Conservation (phyloP, 208 protist species). For the Phytomonas francai region DNA sequence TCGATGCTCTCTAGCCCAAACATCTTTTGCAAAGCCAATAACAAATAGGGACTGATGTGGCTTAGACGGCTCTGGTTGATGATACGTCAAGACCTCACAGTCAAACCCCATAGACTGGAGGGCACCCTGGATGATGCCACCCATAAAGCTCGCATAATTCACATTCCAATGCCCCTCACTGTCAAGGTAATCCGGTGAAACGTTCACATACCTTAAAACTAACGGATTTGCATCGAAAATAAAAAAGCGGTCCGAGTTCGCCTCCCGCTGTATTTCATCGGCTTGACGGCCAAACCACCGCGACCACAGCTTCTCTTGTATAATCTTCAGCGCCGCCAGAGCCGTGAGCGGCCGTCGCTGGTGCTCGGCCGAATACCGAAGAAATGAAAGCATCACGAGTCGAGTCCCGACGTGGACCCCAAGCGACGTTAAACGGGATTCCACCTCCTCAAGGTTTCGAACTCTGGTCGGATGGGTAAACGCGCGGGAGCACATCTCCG, state of each 20-base stretch:
- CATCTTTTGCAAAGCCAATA: slow-evolving; percentile 67
- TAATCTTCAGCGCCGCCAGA: slow-evolving; percentile 48
- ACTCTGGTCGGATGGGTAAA: slow-evolving; percentile 71
- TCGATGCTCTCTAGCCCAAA: slow-evolving; percentile 69
- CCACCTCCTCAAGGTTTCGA: slow-evolving; percentile 67
- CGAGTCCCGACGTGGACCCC: slow-evolving; percentile 59
- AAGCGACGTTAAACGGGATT: slow-evolving; percentile 59
- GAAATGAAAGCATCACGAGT: slow-evolving; percentile 56
- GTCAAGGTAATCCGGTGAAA: slow-evolving; percentile 74
- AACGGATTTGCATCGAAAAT: slow-evolving; percentile 72
- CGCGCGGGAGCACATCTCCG: slow-evolving; percentile 70
- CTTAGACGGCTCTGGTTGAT: slow-evolving; percentile 58
- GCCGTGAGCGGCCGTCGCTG: slow-evolving; percentile 55
- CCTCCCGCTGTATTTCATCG: slow-evolving; percentile 74
- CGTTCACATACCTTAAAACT: slow-evolving; percentile 55
- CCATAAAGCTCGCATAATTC: slow-evolving; percentile 82
- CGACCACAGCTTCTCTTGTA: slow-evolving; percentile 68
- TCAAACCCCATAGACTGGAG: slow-evolving; percentile 70
- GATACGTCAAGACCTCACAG: slow-evolving; percentile 73
- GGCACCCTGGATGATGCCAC: slow-evolving; percentile 71
- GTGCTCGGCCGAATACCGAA: slow-evolving; percentile 41
- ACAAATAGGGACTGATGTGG: slow-evolving; percentile 80
- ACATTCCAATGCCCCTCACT: slow-evolving; percentile 66
- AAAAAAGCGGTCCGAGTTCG: slow-evolving; percentile 75
- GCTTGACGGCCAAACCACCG: slow-evolving; percentile 76